Evolutionary conservation across 2,329 filamentous ascomycete genomes (phyloP), one percentile per base, ranked within the genome.

Genomic region (Clonostachys rhizophaga): DNA sequence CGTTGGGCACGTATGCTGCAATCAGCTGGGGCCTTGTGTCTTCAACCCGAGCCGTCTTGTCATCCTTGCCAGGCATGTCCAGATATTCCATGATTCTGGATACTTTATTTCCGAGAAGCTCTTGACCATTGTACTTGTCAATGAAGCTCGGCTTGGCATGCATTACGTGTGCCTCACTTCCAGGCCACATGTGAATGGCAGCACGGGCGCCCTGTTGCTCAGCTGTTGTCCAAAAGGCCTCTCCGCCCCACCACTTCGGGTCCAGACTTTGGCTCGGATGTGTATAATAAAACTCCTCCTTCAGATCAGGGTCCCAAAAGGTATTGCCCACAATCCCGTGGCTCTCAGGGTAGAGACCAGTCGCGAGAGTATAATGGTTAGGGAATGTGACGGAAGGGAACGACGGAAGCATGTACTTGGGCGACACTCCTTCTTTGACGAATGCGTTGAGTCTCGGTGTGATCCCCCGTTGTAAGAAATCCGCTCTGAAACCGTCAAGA

Each of bases 111-210:
- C 79, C 64, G 2, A 99, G 75, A 34, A 72, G 62, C 68, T 96
- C 91, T 1, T 85, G 79, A 9, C 82, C 84, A 55, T 96, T 92
- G 69, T 81, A 99, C 57, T 83, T 86, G 69, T 97, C 94, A 43
- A 97, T 65, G 58, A 89, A 89, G 10, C 82, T 84, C 3, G 91
- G 89, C 52, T 91, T 84, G 16, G 84, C 72, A n/a, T 77, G 74
- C 12, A 82, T 75, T 50, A 95, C 87, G 62, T 90, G 85, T 6
- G 91, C 91, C 68, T 99, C 94, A 40, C 89, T 95, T 3, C 94
- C 94, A 2, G 94, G 94, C 94, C 94, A 99, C 94, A 99, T 99
- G 64, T 99, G 94, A 24, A 99, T 83, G 1, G 90, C 94, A 33
- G 85, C 83, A 48, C 81, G 80, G 34, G 95, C 74, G 6, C 87